Evolutionary conservation across 805 yeast species (phyloP).

Genomic region (Ogataea thermomethanolica): DNA sequence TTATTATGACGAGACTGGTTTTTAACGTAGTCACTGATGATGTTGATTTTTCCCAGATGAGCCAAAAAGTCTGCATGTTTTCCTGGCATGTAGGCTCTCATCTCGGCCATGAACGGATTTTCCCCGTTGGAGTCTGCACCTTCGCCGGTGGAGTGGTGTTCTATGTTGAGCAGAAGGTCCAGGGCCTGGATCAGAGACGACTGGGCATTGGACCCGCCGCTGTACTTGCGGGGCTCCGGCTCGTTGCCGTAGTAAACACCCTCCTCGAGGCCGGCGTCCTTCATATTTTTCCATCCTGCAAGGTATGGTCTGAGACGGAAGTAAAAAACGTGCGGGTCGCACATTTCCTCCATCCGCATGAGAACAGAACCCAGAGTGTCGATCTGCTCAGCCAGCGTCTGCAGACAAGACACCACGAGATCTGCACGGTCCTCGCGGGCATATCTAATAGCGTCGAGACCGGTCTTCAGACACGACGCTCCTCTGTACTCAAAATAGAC

Average conservation of each 20-base stretch:
- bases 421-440: constrained; percentile 46
- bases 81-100: constrained; percentile 90
- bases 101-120: constrained; percentile 65
- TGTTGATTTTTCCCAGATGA: constrained; percentile 54
- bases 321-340: constrained; percentile 91
- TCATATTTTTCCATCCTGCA: constrained; percentile 95
- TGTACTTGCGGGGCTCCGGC: constrained; percentile 47
- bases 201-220: constrained; percentile 96
- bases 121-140: constrained; percentile 16
- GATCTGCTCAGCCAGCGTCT: constrained; percentile 67
- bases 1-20: constrained; percentile 38
- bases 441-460: constrained; percentile 61
- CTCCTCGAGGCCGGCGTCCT: constrained; percentile 68
- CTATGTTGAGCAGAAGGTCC: constrained; percentile 71
- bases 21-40: constrained; percentile 62
- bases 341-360: constrained; percentile 85
- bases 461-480: constrained; percentile 63
- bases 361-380: constrained; percentile 70
- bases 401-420: constrained; percentile 45
- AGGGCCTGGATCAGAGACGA: constrained; percentile 84
- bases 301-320: constrained; percentile 81
- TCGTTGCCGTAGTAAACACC: constrained; percentile 81
- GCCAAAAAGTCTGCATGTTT: constrained; percentile 72
- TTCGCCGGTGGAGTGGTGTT: constrained; percentile 72
- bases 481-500: constrained; percentile 84